Conservation (phyloP, 2,329 filamentous ascomycete species). For the Diplodia intermedia region DNA sequence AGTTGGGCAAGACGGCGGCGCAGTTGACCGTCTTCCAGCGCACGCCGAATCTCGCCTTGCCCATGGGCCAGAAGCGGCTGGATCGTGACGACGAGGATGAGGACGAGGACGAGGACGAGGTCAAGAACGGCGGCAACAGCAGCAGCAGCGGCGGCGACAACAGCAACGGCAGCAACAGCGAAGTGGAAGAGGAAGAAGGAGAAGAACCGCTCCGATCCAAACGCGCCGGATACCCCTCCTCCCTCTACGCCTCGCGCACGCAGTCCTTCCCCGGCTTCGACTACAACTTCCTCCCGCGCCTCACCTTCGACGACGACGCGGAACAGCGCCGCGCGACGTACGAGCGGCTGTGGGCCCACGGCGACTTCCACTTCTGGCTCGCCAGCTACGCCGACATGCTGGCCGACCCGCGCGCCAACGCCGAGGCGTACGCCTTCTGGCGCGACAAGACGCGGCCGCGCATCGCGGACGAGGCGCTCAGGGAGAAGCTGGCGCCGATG, state of each 20-base stretch:
- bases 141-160: too few species aligned
- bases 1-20: slow-evolving; percentile 37
- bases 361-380: slow-evolving; percentile 44
- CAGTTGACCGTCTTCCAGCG: slow-evolving; percentile 39
- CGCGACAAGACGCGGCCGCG: slow-evolving; percentile 39
- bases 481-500: slow-evolving; percentile 36
- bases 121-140: too few species aligned
- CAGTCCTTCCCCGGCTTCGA: slow-evolving; percentile 37
- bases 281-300: slow-evolving; percentile 37
- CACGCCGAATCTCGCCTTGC: slow-evolving; percentile 42
- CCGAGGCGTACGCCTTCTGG: slow-evolving; percentile 39
- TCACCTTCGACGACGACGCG: slow-evolving; percentile 34
- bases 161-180: too few species aligned
- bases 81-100: background rate
- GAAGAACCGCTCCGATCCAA: slow-evolving; percentile 33
- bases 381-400: slow-evolving; percentile 38
- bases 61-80: slow-evolving; percentile 36
- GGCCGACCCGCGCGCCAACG: slow-evolving; percentile 39
- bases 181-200: background rate
- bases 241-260: slow-evolving; percentile 49
- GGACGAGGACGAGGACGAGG: too few species aligned
- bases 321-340: slow-evolving; percentile 34
- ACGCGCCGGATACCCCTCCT: slow-evolving; percentile 39
- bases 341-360: slow-evolving; percentile 34
- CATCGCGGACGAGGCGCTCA: slow-evolving; percentile 36